Percentiles rank a stretch among this genome's conserved stretches.
Evolutionary conservation across 352 stramenopile genomes (phyloP).

Genomic region (Globisporangium alternatum): DNA sequence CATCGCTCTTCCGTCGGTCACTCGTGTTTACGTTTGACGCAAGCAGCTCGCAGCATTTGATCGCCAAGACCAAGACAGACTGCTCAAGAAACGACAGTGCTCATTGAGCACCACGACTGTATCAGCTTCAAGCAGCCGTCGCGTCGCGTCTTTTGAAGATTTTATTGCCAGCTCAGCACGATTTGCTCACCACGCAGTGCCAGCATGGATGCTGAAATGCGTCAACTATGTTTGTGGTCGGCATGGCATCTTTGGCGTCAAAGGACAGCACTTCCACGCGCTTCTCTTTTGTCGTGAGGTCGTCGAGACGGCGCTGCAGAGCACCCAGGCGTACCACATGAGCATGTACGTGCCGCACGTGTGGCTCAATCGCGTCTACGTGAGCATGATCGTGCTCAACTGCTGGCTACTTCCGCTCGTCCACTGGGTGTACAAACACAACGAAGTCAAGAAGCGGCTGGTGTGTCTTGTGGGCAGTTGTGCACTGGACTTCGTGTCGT

Average conservation of each 20-base stretch:
- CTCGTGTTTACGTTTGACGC: not conserved
- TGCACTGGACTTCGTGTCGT: constrained; percentile 21
- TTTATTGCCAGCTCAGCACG: not conserved
- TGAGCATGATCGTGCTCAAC: constrained; percentile 16
- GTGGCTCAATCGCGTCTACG: constrained; percentile 17
- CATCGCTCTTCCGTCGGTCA: not conserved
- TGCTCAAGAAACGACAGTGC: not conserved
- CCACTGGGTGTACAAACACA: not conserved
- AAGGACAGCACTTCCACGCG: constrained; percentile 18
- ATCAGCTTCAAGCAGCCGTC: not conserved
- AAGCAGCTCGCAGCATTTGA: not conserved
- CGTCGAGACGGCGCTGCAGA: constrained; percentile 24
- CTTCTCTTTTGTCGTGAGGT: constrained; percentile 20
- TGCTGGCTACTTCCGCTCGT: constrained; percentile 25
- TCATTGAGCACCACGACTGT: not conserved
- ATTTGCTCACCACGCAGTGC: too few relatives aligned
- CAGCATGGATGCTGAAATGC: too few relatives aligned
- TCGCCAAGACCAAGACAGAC: not conserved
- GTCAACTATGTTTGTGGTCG: not conserved
- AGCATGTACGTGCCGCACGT: constrained; percentile 13
- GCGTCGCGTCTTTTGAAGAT: not conserved
- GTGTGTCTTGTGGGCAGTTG: constrained; percentile 12
- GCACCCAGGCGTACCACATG: constrained; percentile 28
- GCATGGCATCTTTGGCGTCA: constrained; percentile 18
- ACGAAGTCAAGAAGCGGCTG: constrained; percentile 16